Base-by-base conservation (phyloP, 345 rosid species). In the Syzygium oleosum region DNA sequence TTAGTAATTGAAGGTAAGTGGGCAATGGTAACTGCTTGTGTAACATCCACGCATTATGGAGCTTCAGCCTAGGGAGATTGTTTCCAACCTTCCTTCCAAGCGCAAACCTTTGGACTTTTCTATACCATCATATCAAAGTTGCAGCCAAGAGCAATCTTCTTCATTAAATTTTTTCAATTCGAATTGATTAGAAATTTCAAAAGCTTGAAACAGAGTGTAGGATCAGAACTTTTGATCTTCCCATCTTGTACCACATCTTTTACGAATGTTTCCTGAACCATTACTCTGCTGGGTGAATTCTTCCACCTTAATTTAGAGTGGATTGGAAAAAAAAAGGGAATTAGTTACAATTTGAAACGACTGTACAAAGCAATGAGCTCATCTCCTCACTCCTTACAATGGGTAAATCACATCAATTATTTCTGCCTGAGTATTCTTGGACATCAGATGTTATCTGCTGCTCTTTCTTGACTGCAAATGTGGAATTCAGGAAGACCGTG, bases 401-500 rank as follows among this genome's bases (percentile, higher is more conserved):
- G 49, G 83, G 83, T 34, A 38, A 73, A 38, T 73, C 49, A 10
- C 14, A 38, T 73, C 27, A 73, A 73, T 19, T 5, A 19, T 73
- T 38, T 73, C 49, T 73, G 49, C 83, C 27, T 6, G 49, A 73
- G 13, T 38, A 73, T 73, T 19, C 49, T 73, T 73, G 19, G 83
- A 73, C 49, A 38, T 19, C 83, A 9, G 83, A 38, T 73, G 46
- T 19, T 73, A 34, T 73, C 15, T 73, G 43, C 49, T 73, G 49
- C 83, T 73, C 49, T 73, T 73, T 29, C 25, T 84, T 52, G 85
- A 84, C 87, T 54, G 56, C 84, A 14, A 59, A 19, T 80, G 6
- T 85, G 84, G 92, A 89, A 86, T 94, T 93, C 94, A 97, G 99
- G 95, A 91, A 91, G 95, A 88, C 98, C 96, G 8, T 95, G 98